Evolutionary conservation across 768 basidiomycete genomes (phyloP).

Genomic region (Kwoniella botswanensis): DNA sequence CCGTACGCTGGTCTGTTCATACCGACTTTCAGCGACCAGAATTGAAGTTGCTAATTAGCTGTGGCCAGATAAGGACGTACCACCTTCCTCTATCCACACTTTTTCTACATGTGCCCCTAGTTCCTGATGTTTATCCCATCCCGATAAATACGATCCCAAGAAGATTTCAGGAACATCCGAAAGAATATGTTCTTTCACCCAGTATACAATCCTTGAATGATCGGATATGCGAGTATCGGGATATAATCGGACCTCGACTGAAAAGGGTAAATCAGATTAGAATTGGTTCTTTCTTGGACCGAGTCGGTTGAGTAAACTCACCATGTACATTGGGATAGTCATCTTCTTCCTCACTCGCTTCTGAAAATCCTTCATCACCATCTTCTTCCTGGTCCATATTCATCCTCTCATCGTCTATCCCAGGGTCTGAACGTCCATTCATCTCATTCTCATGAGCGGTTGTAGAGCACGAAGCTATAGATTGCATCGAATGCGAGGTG

Average conservation of each 20-base stretch:
- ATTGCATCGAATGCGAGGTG: constrained; percentile 4
- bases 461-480: background rate
- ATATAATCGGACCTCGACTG: constrained; percentile 16
- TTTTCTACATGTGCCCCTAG: constrained; percentile 76
- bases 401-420: constrained; percentile 1
- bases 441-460: background rate
- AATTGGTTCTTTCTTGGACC: too few relatives aligned
- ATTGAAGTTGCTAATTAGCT: background rate
- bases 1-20: background rate
- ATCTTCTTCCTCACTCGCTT: constrained; percentile 9
- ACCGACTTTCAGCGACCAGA: background rate
- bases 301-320: background rate
- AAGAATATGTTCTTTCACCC: background rate
- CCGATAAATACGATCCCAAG: constrained; percentile 69
- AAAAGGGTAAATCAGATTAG: too few relatives aligned
- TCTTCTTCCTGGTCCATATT: constrained; percentile 5
- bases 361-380: background rate
- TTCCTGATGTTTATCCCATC: constrained; percentile 78
- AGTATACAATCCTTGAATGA: background rate
- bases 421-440: background rate
- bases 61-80: constrained; percentile 48
- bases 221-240: background rate
- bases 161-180: background rate
- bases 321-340: constrained; percentile 14
- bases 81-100: constrained; percentile 69